Evolutionary conservation across 768 basidiomycete species (phyloP), one percentile per base, ranked within the genome.

Genomic region (Candolleomyces efflorescens): DNA sequence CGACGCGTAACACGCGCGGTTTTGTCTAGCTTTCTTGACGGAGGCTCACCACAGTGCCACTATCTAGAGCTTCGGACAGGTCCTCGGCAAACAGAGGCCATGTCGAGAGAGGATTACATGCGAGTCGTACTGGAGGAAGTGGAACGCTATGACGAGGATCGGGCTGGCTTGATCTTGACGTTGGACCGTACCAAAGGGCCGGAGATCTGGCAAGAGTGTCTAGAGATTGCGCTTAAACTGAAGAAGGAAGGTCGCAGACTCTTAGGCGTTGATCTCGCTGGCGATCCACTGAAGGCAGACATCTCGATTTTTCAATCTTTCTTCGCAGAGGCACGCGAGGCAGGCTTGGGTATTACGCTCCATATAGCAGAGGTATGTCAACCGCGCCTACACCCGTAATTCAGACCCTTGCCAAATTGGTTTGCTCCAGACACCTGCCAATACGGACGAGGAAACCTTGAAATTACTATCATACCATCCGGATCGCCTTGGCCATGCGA

Each of bases 21-120:
- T 11, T 77, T 94, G 18, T 65, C 71, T 18, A 70, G 74, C 3
- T 94, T 92, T 69, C 75, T 94, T 50, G 75, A 75, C 38, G 71
- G 76, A 22, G 60, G 68, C 9, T 39, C 61, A 0, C 76, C 85
- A 0, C 81, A 90, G 54, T 92, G 87, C 59, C 70, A 71, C 3
- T 92, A 92, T 65, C 75, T 94, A 36, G 92, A 94, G 65, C 79
- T 94, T n/a, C 83, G 92, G n/a, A 85, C 85, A 10, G 92, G 89
- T 0, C 92, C 91, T 0, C 79, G 85, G 45, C 72, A 66, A 65
- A 89, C 84, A 0, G 56, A 68, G 0, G 62, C 75, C 4, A 89
- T 92, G 86, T 77, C 74, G 6, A 75, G 84, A 9, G 69, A 76
- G 57, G 67, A 74, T 44, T 94, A 94, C 67, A 70, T 94, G 22